Evolutionary conservation across 2,329 filamentous ascomycete genomes (phyloP).

Genomic region (Phialophora verrucosa): DNA sequence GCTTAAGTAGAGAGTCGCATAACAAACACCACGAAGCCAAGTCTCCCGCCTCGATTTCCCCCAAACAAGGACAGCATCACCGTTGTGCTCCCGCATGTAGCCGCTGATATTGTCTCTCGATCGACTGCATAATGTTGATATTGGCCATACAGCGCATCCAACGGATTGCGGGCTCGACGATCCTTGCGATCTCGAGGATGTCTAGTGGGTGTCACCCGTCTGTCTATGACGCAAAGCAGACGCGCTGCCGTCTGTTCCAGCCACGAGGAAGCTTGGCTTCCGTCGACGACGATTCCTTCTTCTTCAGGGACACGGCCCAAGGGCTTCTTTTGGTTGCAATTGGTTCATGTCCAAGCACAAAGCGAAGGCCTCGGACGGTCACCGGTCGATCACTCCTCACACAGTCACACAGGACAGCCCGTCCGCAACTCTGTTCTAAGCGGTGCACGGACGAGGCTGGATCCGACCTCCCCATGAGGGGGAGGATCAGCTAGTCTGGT

Average conservation of each 20-base stretch:
- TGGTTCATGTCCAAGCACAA: neutral
- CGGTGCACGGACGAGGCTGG: neutral
- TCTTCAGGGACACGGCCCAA: neutral
- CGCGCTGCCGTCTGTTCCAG: neutral
- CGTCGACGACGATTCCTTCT: neutral
- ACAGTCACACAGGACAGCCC: neutral
- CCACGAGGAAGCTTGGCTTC: no score
- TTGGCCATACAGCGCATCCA: neutral
- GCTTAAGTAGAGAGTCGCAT: neutral
- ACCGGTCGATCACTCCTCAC: neutral
- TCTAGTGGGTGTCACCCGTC: neutral
- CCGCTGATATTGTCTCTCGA: neutral
- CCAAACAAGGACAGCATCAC: neutral
- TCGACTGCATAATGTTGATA: neutral
- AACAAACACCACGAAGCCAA: neutral
- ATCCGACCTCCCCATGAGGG: neutral
- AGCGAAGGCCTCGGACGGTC: neutral
- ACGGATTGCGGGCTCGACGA: neutral
- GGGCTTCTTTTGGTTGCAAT: neutral
- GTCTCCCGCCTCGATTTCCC: neutral
- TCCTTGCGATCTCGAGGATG: neutral
- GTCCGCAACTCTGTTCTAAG: neutral
- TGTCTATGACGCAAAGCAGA: neutral
- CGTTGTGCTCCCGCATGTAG: neutral
- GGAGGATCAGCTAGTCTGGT: neutral